These are phyloP conservation scores for Anthracocystis walkeri DNA, from an alignment of 1,284 basidiomycete species.

Conservation along the genomic window DNA sequence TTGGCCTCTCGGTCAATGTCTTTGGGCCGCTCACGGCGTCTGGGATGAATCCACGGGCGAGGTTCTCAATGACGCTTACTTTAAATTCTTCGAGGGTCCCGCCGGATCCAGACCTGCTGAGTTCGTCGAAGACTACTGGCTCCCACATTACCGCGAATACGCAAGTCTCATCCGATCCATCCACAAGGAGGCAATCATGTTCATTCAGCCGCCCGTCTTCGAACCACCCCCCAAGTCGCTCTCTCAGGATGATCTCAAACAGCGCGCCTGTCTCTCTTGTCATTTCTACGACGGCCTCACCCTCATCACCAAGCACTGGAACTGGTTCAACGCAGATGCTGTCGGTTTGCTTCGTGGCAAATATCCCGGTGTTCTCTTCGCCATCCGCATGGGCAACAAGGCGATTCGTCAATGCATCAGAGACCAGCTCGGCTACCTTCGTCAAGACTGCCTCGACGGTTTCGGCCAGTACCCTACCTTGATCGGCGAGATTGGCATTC, in stretches of 20 bases:
- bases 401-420: slow-evolving; percentile 86
- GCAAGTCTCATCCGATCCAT: slow-evolving; percentile 76
- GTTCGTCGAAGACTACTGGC: slow-evolving; percentile 86
- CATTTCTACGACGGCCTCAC: slow-evolving; percentile 96
- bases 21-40: slow-evolving; percentile 91
- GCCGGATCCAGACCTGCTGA: slow-evolving; percentile 71
- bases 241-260: slow-evolving; percentile 73
- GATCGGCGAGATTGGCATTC: slow-evolving; percentile 95
- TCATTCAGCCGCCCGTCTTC: slow-evolving; percentile 93
- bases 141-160: slow-evolving; percentile 80
- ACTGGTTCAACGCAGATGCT: slow-evolving; percentile 87
- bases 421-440: slow-evolving; percentile 84
- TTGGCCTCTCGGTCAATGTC: slow-evolving; percentile 86
- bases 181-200: slow-evolving; percentile 88
- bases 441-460: slow-evolving; percentile 76
- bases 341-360: slow-evolving; percentile 83
- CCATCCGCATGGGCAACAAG: slow-evolving; percentile 78
- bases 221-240: slow-evolving; percentile 77
- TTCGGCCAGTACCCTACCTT: slow-evolving; percentile 84
- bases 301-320: slow-evolving; percentile 73
- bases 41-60: slow-evolving; percentile 82
- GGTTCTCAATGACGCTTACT: slow-evolving; percentile 83
- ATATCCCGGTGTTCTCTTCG: slow-evolving; percentile 75
- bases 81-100: slow-evolving; percentile 70
- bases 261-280: slow-evolving; percentile 81